Evolutionary conservation across 352 stramenopile genomes (phyloP).

Genomic region (Blastocystis sp.): DNA sequence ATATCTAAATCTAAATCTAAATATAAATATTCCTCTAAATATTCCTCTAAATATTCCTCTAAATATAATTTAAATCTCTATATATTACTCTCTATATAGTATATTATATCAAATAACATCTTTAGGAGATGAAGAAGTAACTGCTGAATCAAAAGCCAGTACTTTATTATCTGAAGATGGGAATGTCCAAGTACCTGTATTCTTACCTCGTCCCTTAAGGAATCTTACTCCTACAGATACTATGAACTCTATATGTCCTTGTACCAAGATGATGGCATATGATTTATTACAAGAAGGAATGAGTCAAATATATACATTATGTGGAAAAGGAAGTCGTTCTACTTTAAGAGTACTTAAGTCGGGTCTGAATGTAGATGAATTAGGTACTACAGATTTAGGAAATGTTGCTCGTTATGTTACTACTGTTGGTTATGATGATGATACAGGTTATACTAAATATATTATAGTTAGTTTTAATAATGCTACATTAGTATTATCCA

Average conservation of each 20-base stretch:
- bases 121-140: slow-evolving; percentile 20
- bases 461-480: slow-evolving; percentile 99
- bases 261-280: slow-evolving; percentile 75
- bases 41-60: no score
- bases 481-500: slow-evolving; percentile 80
- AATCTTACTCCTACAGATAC: slow-evolving; percentile 52
- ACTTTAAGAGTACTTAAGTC: slow-evolving; percentile 79
- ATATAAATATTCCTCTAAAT: no score
- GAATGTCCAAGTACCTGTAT: slow-evolving; percentile 18
- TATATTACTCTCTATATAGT: neutral
- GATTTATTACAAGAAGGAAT: slow-evolving; percentile 69
- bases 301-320: slow-evolving; percentile 83
- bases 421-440: slow-evolving; percentile 50
- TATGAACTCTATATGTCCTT: slow-evolving; percentile 69
- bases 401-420: slow-evolving; percentile 78
- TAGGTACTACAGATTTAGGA: slow-evolving; percentile 78
- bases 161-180: slow-evolving; percentile 5
- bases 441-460: slow-evolving; percentile 49
- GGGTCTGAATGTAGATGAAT: slow-evolving; percentile 77
- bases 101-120: slow-evolving; percentile 28
- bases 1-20: no score
- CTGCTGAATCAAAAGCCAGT: slow-evolving; percentile 6
- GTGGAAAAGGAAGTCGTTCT: slow-evolving; percentile 68
- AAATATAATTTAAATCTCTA: no score
- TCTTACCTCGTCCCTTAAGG: slow-evolving; percentile 46